phyloP scores from a whole-genome alignment of 169 alveolate genomes.

The Eimeria maxima region DNA sequence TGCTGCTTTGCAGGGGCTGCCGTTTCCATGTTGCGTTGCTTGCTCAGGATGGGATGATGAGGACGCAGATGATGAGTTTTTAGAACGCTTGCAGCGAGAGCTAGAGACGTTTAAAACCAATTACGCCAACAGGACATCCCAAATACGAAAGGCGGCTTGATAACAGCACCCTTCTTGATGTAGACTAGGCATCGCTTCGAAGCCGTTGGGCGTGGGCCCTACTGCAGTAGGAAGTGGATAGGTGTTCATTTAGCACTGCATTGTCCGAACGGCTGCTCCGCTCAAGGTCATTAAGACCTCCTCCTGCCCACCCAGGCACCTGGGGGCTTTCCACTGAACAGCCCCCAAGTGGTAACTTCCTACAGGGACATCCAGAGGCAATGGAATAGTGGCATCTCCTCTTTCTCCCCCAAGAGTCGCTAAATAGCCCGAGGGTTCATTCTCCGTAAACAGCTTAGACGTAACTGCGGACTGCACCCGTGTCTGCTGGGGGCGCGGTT shows the following conservation, averaged over 20 bases:
- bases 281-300: background rate
- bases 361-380: background rate
- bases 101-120: slow-evolving; percentile 80
- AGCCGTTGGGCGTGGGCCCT: background rate
- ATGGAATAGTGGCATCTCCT: background rate
- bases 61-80: slow-evolving; percentile 83
- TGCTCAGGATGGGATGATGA: slow-evolving; percentile 86
- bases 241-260: background rate
- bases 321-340: background rate
- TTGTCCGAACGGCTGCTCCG: background rate
- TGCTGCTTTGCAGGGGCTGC: background rate
- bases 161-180: background rate
- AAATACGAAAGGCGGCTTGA: slow-evolving; percentile 63
- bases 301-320: background rate
- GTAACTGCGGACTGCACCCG: background rate
- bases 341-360: background rate
- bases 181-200: background rate
- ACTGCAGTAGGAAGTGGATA: background rate
- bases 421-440: background rate
- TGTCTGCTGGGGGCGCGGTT: background rate
- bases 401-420: background rate
- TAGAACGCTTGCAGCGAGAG: slow-evolving; percentile 84
- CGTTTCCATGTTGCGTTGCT: background rate
- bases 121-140: slow-evolving; percentile 46
- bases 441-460: background rate